Percentiles rank a stretch among this genome's conserved stretches.
Conservation (phyloP, 768 basidiomycete genomes). For the Lactarius hengduanensis region DNA sequence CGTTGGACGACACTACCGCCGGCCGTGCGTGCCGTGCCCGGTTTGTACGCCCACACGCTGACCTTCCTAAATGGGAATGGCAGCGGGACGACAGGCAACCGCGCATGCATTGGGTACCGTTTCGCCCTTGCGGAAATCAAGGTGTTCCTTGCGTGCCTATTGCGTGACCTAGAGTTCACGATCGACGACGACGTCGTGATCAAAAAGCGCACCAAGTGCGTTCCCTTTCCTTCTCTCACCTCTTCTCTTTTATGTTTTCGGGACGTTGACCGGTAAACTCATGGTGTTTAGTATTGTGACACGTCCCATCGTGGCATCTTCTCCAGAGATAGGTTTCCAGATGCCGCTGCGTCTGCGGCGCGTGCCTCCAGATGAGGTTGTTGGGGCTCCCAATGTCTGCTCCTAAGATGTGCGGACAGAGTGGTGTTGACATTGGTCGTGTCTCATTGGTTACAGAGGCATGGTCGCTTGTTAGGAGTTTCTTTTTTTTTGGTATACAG, state of each 20-base stretch:
- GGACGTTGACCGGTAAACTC: conserved; percentile 13
- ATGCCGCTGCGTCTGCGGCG: conserved; percentile 55
- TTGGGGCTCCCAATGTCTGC: too few species aligned
- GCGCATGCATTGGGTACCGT: conserved; percentile 61
- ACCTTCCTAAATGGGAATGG: conserved; percentile 58
- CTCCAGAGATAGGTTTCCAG: conserved; percentile 54
- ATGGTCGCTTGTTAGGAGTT: background rate
- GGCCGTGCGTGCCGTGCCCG: conserved; percentile 43
- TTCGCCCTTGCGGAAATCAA: conserved; percentile 65
- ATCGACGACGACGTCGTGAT: conserved; percentile 52
- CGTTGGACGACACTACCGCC: conserved; percentile 47
- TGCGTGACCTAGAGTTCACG: conserved; percentile 56
- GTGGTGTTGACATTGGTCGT: background rate
- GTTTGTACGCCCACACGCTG: conserved; percentile 52
- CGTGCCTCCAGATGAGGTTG: conserved; percentile 23
- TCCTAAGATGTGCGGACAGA: background rate
- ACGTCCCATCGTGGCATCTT: conserved; percentile 56
- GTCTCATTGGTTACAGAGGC: background rate
- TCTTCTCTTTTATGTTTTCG: conserved; percentile 27
- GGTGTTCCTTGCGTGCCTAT: conserved; percentile 55
- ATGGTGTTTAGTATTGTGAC: conserved; percentile 46
- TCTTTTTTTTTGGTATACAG: background rate
- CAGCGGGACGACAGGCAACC: conserved; percentile 43
- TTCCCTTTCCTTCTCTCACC: conserved; percentile 18
- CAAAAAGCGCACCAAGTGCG: conserved; percentile 65